phyloP scores from a whole-genome alignment of 192 early-diverging fungal genomes.

The Funneliformis mosseae region DNA sequence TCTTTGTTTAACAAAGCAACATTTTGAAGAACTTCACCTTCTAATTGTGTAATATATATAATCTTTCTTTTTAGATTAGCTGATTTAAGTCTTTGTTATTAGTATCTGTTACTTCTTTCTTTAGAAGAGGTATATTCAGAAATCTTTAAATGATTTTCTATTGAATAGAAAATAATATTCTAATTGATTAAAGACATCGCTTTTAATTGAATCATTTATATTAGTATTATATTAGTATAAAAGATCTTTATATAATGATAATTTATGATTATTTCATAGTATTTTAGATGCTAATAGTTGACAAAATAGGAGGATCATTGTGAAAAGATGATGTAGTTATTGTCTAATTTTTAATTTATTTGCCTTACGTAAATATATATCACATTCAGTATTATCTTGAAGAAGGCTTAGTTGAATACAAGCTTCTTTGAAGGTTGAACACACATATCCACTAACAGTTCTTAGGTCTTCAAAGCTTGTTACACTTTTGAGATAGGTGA shows the following conservation, averaged over 20 bases:
- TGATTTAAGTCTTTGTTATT: too few relatives aligned
- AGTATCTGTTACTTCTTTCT: too few relatives aligned
- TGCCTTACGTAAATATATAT: not conserved
- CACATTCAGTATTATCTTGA: constrained; percentile 4
- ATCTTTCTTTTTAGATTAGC: too few relatives aligned
- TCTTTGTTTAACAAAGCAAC: too few relatives aligned
- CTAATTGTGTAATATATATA: too few relatives aligned
- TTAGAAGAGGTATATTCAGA: too few relatives aligned
- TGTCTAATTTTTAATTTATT: not conserved
- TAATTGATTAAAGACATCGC: too few relatives aligned
- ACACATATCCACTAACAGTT: constrained; percentile 17
- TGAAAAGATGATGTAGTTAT: not conserved
- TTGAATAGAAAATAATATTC: too few relatives aligned
- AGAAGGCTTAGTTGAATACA: constrained; percentile 10
- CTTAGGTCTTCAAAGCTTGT: constrained; percentile 30
- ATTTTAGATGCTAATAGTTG: not conserved
- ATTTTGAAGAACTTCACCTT: too few relatives aligned
- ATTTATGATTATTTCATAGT: not conserved
- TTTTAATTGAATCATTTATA: too few relatives aligned
- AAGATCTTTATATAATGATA: constrained; percentile 22
- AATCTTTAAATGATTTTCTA: too few relatives aligned
- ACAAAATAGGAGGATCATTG: not conserved
- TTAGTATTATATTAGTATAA: too few relatives aligned
- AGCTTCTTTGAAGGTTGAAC: constrained; percentile 32
- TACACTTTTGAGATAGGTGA: constrained; percentile 23